Percentiles rank a stretch among this genome's conserved stretches.
These are phyloP conservation scores for Dianthus caryophyllus DNA, from an alignment of 148 eudicot species.

Conservation along the genomic window DNA sequence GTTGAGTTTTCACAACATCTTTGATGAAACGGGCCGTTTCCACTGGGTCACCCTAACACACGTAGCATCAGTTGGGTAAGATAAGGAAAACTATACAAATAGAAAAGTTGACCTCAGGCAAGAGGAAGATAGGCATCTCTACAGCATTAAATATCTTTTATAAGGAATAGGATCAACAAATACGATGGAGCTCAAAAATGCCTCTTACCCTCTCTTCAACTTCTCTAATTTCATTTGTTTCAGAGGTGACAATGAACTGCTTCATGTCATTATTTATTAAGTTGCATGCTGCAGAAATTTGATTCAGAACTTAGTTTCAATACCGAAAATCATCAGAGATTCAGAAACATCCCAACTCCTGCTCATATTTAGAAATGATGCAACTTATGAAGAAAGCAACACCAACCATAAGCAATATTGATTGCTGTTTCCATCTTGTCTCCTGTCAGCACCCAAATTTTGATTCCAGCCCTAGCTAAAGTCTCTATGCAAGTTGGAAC, in stretches of 20 bases:
- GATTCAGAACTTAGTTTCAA: not conserved
- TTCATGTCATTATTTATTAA: constrained; percentile 87
- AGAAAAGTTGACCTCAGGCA: not conserved
- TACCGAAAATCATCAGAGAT: constrained; percentile 1
- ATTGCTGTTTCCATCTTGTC: constrained; percentile 99
- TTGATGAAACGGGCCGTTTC: constrained; percentile 68
- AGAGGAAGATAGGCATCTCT: constrained; percentile 7
- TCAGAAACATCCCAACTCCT: constrained; percentile 1
- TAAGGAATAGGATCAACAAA: not conserved
- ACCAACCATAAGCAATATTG: constrained; percentile 90
- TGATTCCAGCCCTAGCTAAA: constrained; percentile 90
- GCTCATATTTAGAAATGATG: not conserved
- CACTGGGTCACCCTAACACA: constrained; percentile 81
- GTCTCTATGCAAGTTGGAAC: constrained; percentile 94
- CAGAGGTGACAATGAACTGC: constrained; percentile 93
- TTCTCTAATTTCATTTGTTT: constrained; percentile 88
- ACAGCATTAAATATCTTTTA: not conserved
- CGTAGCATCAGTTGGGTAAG: constrained; percentile 8
- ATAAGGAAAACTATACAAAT: not conserved
- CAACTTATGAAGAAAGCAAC: not conserved
- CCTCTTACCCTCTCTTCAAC: constrained; percentile 73
- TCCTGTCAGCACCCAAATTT: constrained; percentile 96
- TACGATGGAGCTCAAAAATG: not conserved
- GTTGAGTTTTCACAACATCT: constrained; percentile 56
- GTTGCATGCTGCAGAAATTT: constrained; percentile 69